phyloP scores from a whole-genome alignment of 2,329 filamentous ascomycete genomes.

The Neurospora crassa region DNA sequence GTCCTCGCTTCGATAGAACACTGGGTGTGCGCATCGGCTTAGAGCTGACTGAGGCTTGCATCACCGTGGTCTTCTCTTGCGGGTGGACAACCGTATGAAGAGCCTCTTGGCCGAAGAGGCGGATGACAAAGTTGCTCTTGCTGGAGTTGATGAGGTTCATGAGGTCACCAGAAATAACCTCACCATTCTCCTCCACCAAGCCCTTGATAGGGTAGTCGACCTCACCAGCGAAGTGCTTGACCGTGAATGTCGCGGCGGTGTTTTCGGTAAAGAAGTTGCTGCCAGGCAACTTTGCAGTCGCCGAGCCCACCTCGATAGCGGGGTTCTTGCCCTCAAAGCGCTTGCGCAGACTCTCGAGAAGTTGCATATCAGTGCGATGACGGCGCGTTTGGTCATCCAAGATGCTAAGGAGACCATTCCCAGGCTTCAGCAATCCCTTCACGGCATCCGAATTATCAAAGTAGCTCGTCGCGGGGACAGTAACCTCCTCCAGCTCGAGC shows the following conservation, averaged over 20 bases:
- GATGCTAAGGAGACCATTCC: slow-evolving; percentile 88
- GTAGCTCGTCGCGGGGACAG: slow-evolving; percentile 84
- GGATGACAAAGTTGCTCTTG: slow-evolving; percentile 78
- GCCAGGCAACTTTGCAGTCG: slow-evolving; percentile 69
- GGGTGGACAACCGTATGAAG: slow-evolving; percentile 90
- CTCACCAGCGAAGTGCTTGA: slow-evolving; percentile 93
- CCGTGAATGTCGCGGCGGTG: slow-evolving; percentile 69
- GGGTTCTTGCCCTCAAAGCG: slow-evolving; percentile 93
- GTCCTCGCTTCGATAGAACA: slow-evolving; percentile 73
- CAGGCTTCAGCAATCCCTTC: slow-evolving; percentile 79
- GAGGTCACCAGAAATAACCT: slow-evolving; percentile 89
- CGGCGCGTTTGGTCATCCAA: slow-evolving; percentile 91
- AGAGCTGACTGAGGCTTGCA: slow-evolving; percentile 93
- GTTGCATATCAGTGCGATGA: slow-evolving; percentile 77
- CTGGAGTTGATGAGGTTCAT: slow-evolving; percentile 88
- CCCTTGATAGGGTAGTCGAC: slow-evolving; percentile 87
- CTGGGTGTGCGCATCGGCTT: slow-evolving; percentile 89
- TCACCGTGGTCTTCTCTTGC: slow-evolving; percentile 78
- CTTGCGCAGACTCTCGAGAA: slow-evolving; percentile 83
- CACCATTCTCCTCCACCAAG: slow-evolving; percentile 88
- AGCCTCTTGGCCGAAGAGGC: slow-evolving; percentile 93
- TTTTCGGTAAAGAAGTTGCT: slow-evolving; percentile 87
- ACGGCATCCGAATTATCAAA: slow-evolving; percentile 97
- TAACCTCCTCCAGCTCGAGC: slow-evolving; percentile 88
- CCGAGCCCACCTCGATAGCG: slow-evolving; percentile 68